These are phyloP conservation scores for Salvia rosmarinus DNA, from an alignment of 257 asterid genomes.

Conservation along the genomic window DNA sequence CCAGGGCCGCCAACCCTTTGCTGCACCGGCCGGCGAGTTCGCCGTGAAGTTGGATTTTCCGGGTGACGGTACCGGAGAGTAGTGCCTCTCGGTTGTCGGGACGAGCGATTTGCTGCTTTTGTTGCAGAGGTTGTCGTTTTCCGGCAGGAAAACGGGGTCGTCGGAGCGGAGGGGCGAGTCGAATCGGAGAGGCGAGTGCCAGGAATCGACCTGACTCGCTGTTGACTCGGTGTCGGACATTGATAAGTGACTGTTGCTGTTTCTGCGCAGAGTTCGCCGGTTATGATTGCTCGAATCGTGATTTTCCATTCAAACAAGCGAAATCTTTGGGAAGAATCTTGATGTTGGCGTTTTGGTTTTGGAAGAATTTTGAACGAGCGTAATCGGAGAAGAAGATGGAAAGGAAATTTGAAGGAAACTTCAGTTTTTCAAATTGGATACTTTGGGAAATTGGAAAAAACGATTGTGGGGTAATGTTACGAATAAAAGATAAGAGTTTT, in stretches of 20 bases:
- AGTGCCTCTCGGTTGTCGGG: slow-evolving; percentile 44
- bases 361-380: not conserved
- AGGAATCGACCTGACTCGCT: slow-evolving; percentile 69
- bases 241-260: slow-evolving; percentile 65
- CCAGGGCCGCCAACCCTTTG: slow-evolving; percentile 43
- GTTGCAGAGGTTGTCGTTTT: slow-evolving; percentile 30
- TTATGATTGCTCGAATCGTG: slow-evolving; percentile 35
- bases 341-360: not conserved
- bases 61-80: slow-evolving; percentile 57
- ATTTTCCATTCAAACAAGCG: slow-evolving; percentile 42
- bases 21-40: slow-evolving; percentile 40
- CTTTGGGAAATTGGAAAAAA: no score
- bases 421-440: slow-evolving; percentile 11
- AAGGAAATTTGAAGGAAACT: slow-evolving; percentile 11
- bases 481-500: no score
- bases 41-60: slow-evolving; percentile 43
- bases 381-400: not conserved
- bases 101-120: slow-evolving; percentile 50
- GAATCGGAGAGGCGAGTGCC: slow-evolving; percentile 78
- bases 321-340: not conserved
- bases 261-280: slow-evolving; percentile 39
- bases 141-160: slow-evolving; percentile 50
- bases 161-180: slow-evolving; percentile 73
- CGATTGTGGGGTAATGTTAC: no score
- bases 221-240: slow-evolving; percentile 91